Evolutionary conservation across 129 eudicot genomes (phyloP).

Genomic region (Tagetes patula): DNA sequence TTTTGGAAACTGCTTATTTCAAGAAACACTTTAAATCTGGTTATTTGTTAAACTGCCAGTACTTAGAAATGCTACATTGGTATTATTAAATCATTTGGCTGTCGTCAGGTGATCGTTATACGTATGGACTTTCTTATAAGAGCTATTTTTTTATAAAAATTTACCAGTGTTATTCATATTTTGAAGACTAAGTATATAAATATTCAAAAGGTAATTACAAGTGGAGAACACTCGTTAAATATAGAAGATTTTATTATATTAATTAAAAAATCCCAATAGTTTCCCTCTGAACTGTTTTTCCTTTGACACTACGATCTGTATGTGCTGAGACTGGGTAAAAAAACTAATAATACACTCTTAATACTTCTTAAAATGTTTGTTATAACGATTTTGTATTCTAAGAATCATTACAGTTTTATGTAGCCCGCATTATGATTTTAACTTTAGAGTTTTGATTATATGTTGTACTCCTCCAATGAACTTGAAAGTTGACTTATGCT

Average conservation of each 20-base stretch:
- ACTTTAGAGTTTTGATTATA: background rate
- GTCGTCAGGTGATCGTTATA: background rate
- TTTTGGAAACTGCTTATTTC: conserved; percentile 11
- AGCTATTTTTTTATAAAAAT: background rate
- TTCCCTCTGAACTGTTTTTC: background rate
- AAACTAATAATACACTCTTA: background rate
- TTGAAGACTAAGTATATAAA: background rate
- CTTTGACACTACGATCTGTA: conserved; percentile 4
- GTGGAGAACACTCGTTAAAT: background rate
- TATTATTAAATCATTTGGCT: background rate
- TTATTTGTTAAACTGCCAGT: conserved; percentile 11
- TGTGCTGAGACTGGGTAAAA: conserved; percentile 13
- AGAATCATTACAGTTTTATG: conserved; percentile 8
- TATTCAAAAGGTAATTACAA: background rate
- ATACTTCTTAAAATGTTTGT: background rate
- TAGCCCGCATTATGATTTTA: conserved; percentile 3
- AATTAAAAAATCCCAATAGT: background rate
- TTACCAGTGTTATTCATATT: background rate
- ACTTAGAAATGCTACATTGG: background rate
- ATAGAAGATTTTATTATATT: background rate
- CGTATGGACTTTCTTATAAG: background rate
- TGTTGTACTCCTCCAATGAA: background rate
- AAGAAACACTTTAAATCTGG: background rate
- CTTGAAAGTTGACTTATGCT: conserved; percentile 16
- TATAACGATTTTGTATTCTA: background rate